Base-by-base conservation (phyloP, 2,329 filamentous ascomycete genomes). In the Claviceps africana region DNA sequence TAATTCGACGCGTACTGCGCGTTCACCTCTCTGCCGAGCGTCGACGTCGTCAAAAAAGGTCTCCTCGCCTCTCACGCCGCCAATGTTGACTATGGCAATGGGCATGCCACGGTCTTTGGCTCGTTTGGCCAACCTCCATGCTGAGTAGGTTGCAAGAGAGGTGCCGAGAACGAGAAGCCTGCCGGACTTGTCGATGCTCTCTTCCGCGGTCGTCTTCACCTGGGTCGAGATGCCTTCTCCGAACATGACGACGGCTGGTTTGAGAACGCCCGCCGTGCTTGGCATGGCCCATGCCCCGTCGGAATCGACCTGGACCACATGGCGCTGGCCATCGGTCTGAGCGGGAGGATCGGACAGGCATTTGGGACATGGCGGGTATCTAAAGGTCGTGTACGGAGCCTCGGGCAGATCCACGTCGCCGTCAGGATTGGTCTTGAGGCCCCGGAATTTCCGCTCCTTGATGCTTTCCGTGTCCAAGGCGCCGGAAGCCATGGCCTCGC, bases 211-310 rank as follows among this genome's bases (percentile, higher is more conserved):
- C 1, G 71, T 66, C 65, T 94, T 96, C 37, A 90, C 82, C 1
- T 69, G 61, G 1, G 70, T 67, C 0, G 79, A 73, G 48, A 97
- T 95, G 54, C 81, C 90, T 68, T 97, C 93, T 17, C 93, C 93
- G 65, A 97, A 97, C 88, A 97, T 96, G 60, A 90, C 83, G 2
- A 98, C 90, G 1, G 87, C 87, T 3, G 93, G 93, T 64, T 97
- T 97, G 52, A 98, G 67, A 39, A 97, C 81, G 2, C 91, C 93
- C 0, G 82, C 87, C 2, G 77, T 81, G 58, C 81, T 83, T 0
- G 70, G 70, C 6, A 74, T 60, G 40, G 73, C 69, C 87, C 85
- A 94, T 0, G 89, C 91, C 0, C 91, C 91, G 51, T 96, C 88
- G 1, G 63, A 60, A 61, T 96, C 91, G 13, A 86, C 78, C 56